Evolutionary conservation across 2,329 filamentous ascomycete species (phyloP), one percentile per base, ranked within the genome.

Genomic region (Aspergillus niger): DNA sequence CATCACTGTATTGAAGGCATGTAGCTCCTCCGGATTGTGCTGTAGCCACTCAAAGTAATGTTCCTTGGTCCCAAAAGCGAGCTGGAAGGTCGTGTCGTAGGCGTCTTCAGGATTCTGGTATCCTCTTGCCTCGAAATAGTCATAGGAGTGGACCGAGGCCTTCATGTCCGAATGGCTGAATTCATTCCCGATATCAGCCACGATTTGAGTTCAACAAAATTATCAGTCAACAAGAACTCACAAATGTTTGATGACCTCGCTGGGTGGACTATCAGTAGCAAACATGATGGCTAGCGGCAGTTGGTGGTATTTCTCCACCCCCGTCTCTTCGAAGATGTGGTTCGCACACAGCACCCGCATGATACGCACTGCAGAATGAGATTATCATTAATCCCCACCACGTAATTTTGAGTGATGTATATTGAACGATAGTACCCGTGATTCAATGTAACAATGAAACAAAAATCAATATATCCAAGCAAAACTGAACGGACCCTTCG

Each of bases 1-100:
- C 73, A 76, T 75, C 1, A 65, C 64, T 1, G 54, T 57, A 57
- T 76, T 74, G 63, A 75, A 76, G 1, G 62, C 69, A 11, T 59
- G 28, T 28, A 67, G 65, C 3, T 61, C 48, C 2, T 39, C 53
- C 2, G 67, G 67, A 2, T 70, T 61, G 3, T 65, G 59, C 11
- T 43, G 43, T 5, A 76, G 38, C 64, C 63, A 73, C 3, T 70
- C 69, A 20, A 73, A 76, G 55, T 68, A 70, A 38, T 69, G 61
- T 8, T 65, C 39, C 5, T 68, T 59, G 2, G 69, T 73, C 11
- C 66, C 36, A 15, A 62, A 54, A 8, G 67, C 64, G 7, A 63
- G 65, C 50, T 76, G 73, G 47, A 73, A 76, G 0, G 73, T 70
- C 0, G 64, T 63, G 20, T 74, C 61, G 6, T 63, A 62, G 0